A percentile compares a stretch with the other conserved stretches of the same genome.
Evolutionary conservation across 2,329 filamentous ascomycete genomes (phyloP).

Genomic region (Myriangium duriaei): DNA sequence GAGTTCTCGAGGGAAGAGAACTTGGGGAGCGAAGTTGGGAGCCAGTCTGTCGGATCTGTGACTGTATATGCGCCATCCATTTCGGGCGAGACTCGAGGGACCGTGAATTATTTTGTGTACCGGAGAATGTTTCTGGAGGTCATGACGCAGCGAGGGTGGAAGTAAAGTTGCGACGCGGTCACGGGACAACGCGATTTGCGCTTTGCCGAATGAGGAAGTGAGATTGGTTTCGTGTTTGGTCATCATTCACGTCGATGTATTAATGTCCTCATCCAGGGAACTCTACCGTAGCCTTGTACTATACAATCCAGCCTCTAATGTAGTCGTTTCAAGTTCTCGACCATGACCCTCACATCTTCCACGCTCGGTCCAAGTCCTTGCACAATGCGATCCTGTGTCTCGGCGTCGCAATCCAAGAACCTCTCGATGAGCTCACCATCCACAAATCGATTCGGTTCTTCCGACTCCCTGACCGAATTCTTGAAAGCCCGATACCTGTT

Average conservation of each 20-base stretch:
- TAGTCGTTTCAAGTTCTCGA: conserved; percentile 43
- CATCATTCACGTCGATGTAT: too few species aligned
- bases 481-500: conserved; percentile 70
- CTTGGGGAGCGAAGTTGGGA: conserved; percentile 52
- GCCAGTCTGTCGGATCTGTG: conserved; percentile 76
- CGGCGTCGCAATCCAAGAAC: conserved; percentile 60
- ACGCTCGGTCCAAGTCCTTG: conserved; percentile 42
- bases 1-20: conserved; percentile 67
- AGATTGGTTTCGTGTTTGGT: too few species aligned
- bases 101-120: background rate
- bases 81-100: background rate
- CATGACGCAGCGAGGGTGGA: background rate
- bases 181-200: conserved; percentile 1
- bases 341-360: conserved; percentile 46
- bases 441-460: conserved; percentile 74
- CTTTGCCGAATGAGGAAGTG: conserved; percentile 1
- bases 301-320: too few species aligned
- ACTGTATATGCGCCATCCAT: conserved; percentile 23
- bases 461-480: conserved; percentile 55
- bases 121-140: background rate
- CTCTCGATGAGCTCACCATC: conserved; percentile 84
- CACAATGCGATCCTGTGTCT: conserved; percentile 42
- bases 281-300: too few species aligned
- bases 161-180: conserved; percentile 2
- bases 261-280: too few species aligned